These are phyloP conservation scores for Sclerotinia subarctica DNA, from an alignment of 2,329 filamentous ascomycete genomes.

Conservation along the genomic window DNA sequence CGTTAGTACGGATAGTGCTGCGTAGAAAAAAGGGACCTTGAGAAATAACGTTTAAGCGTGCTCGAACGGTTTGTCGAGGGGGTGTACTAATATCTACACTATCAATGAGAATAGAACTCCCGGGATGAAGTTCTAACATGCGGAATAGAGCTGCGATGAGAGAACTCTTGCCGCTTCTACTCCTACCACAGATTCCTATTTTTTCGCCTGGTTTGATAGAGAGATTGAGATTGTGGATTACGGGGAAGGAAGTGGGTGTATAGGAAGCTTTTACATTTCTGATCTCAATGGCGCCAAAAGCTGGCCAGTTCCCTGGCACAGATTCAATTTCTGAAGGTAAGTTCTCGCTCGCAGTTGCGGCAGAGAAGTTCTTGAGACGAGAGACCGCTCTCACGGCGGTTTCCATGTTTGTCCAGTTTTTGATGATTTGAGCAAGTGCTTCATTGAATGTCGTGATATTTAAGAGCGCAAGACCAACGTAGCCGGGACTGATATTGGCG, in stretches of 20 bases:
- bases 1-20: slow-evolving; percentile 47
- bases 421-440: slow-evolving; percentile 29
- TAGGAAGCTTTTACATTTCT: slow-evolving; percentile 37
- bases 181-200: slow-evolving; percentile 48
- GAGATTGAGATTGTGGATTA: slow-evolving; percentile 40
- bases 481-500: slow-evolving; percentile 31
- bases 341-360: slow-evolving; percentile 26
- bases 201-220: slow-evolving; percentile 53
- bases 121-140: slow-evolving; percentile 46
- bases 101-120: slow-evolving; percentile 45
- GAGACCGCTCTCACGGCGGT: slow-evolving; percentile 35
- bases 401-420: slow-evolving; percentile 34
- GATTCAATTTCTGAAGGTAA: slow-evolving; percentile 21
- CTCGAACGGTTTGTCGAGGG: slow-evolving; percentile 46
- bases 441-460: slow-evolving; percentile 35
- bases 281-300: slow-evolving; percentile 38
- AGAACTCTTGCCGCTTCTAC: slow-evolving; percentile 43
- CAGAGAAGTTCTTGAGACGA: slow-evolving; percentile 27
- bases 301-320: slow-evolving; percentile 30
- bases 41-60: slow-evolving; percentile 42
- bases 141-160: slow-evolving; percentile 49
- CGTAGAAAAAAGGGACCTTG: slow-evolving; percentile 52
- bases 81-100: slow-evolving; percentile 46
- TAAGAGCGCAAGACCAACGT: slow-evolving; percentile 36
- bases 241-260: slow-evolving; percentile 28